Base-by-base conservation (phyloP, 129 eudicot species). In the Chrysanthemum makinoi region DNA sequence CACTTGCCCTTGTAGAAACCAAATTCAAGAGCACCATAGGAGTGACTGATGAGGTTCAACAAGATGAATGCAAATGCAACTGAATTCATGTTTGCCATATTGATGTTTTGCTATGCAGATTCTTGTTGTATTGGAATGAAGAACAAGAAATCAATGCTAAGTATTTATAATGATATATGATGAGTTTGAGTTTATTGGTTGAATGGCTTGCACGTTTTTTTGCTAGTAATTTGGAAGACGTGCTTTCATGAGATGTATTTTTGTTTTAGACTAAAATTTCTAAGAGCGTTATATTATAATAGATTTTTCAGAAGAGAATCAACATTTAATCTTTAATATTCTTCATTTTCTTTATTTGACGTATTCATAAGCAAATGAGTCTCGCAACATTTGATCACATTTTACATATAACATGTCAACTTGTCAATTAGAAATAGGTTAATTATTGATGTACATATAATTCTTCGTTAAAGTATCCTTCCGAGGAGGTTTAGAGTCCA, bases 1-100 rank as follows among this genome's bases (percentile, higher is more conserved):
- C 96, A 89, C 62, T 81, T 86, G 11, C 77, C 83, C 2, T 56
- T 66, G 73, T 89, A 89, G 77, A 81, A 89, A 9, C 88, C 95
- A 6, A 66, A 73, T 51, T 70, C 63, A 0, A 85, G 81, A 15
- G n/a, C 79, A 39, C 82, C 88, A 11, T 64, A 24, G 72, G 88
- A 75, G 17, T 74, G 75, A 67, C 85, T 69, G 8, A 16, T 71
- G 20, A 77, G 61, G 82, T 63, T 77, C 61, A 82, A 10, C 52
- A 76, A 55, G 65, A 70, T 62, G 66, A 77, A 61, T 2, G 28
- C 18, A 55, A 75, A 59, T 19, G 72, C 75, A 46, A 68, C 52
- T 79, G 68, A 11, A 63, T 69, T 50, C 12, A 51, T 72, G 66
- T 50, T 53, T 54, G 64, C 73, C 65, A 60, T 72, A 57, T 18